Conservation (phyloP, 1,284 basidiomycete genomes). For the Wallemia ichthyophaga region DNA sequence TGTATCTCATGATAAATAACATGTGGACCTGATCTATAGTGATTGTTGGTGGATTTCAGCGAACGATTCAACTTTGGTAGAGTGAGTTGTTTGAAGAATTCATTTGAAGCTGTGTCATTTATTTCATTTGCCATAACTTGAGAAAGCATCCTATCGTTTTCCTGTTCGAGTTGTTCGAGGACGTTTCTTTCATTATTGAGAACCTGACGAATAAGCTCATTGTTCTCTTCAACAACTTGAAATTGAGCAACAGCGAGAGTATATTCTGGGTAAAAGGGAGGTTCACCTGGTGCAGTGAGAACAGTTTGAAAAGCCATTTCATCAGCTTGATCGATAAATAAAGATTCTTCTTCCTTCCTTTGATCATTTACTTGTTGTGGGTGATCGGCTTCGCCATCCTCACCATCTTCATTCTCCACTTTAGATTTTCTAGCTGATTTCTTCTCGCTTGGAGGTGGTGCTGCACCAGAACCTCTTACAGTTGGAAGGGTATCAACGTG, state of each 20-base stretch:
- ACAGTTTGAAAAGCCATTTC: neutral
- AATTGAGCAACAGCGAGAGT: neutral
- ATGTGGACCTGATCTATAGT: neutral
- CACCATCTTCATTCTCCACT: neutral
- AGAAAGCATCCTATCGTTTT: neutral
- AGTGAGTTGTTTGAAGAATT: neutral
- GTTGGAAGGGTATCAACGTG: slow-evolving; percentile 19
- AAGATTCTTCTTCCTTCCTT: neutral
- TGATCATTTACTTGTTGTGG: neutral
- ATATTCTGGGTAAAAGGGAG: neutral
- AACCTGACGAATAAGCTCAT: neutral
- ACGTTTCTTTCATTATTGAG: neutral
- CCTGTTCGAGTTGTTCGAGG: neutral
- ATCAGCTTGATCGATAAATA: neutral
- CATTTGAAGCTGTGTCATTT: neutral
- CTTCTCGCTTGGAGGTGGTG: neutral
- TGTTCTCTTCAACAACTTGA: neutral
- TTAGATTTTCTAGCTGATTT: neutral
- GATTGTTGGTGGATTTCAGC: neutral
- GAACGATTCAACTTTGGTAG: neutral
- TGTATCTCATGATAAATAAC: neutral
- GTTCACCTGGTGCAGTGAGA: neutral
- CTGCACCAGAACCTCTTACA: neutral
- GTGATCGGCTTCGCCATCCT: neutral
- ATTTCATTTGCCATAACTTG: neutral